A percentile compares a stretch with the other conserved stretches of the same genome.
These are phyloP conservation scores for Panus rudis DNA, from an alignment of 768 basidiomycete genomes.

Conservation along the genomic window DNA sequence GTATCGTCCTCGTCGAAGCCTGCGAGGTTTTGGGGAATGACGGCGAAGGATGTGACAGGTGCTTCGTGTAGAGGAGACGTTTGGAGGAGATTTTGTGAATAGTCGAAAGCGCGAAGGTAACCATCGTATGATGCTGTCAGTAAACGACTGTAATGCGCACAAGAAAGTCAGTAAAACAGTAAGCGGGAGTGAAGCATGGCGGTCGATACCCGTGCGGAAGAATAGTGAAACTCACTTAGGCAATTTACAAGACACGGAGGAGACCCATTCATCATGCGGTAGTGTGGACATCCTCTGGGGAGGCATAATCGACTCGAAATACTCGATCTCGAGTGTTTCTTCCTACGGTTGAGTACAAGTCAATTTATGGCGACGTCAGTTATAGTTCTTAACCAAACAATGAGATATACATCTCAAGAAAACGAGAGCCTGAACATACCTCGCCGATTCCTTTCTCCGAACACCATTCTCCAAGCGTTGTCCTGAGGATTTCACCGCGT, in stretches of 20 bases:
- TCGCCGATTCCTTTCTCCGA: slow-evolving; percentile 61
- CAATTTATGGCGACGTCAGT: background rate
- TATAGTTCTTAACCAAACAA: background rate
- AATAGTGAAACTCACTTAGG: slow-evolving; percentile 43
- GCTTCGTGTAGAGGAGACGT: slow-evolving; percentile 50
- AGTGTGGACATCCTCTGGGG: slow-evolving; percentile 74
- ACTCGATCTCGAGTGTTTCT: slow-evolving; percentile 88
- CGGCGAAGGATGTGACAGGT: slow-evolving; percentile 59
- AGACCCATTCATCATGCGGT: slow-evolving; percentile 93
- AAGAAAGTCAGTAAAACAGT: background rate
- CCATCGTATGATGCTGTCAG: slow-evolving; percentile 81
- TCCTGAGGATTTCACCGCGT: slow-evolving; percentile 70
- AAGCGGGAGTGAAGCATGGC: no score
- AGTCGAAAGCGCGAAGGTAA: slow-evolving; percentile 64
- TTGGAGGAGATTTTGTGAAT: slow-evolving; percentile 50
- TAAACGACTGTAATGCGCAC: slow-evolving; percentile 44
- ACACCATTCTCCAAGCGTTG: slow-evolving; percentile 70
- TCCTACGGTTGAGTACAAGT: no score
- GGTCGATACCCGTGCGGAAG: background rate
- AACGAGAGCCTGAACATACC: slow-evolving; percentile 32
- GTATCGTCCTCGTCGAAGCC: slow-evolving; percentile 21
- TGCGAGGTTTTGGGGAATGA: slow-evolving; percentile 34
- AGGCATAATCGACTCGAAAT: slow-evolving; percentile 83
- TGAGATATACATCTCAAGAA: background rate
- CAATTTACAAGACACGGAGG: slow-evolving; percentile 59